Conservation (phyloP, 1,284 basidiomycete species). For the Trametes polyzona region DNA sequence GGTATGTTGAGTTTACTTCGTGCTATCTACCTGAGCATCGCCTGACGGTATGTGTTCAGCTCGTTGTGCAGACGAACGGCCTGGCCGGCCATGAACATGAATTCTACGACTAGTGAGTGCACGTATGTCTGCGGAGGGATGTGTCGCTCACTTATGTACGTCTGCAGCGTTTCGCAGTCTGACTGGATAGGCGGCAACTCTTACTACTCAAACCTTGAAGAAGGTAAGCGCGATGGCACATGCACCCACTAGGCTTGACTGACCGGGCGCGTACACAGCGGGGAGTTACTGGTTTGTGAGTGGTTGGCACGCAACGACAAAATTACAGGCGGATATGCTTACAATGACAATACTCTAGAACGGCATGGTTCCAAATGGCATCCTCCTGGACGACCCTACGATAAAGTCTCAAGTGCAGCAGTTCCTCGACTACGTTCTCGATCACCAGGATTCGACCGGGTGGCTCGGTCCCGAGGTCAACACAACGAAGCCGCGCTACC, state of each 20-base stretch:
- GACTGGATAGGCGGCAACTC: constrained; percentile 58
- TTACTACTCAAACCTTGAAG: constrained; percentile 56
- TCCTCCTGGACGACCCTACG: constrained; percentile 48
- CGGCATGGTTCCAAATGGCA: constrained; percentile 55
- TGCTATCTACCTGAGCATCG: background rate
- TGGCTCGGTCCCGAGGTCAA: constrained; percentile 63
- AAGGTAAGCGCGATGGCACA: constrained; percentile 42
- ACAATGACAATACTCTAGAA: constrained; percentile 45
- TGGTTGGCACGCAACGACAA: too few species aligned
- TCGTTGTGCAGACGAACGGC: constrained; percentile 56
- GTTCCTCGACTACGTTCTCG: constrained; percentile 58
- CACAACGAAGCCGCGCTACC: constrained; percentile 54
- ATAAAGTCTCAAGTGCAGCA: constrained; percentile 51
- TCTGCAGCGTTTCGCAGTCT: constrained; percentile 51
- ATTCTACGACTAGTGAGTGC: constrained; percentile 55
- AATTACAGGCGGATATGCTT: too few species aligned
- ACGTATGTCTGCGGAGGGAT: too few species aligned
- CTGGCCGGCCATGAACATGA: constrained; percentile 59
- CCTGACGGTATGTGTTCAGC: constrained; percentile 29
- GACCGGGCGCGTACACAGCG: constrained; percentile 35
- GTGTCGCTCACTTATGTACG: too few species aligned
- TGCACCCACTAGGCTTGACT: background rate
- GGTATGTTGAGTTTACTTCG: constrained; percentile 30
- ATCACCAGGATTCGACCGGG: constrained; percentile 56
- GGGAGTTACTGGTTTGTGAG: constrained; percentile 65